phyloP scores from a whole-genome alignment of 257 asterid species.

The Solanum chiquidenum region DNA sequence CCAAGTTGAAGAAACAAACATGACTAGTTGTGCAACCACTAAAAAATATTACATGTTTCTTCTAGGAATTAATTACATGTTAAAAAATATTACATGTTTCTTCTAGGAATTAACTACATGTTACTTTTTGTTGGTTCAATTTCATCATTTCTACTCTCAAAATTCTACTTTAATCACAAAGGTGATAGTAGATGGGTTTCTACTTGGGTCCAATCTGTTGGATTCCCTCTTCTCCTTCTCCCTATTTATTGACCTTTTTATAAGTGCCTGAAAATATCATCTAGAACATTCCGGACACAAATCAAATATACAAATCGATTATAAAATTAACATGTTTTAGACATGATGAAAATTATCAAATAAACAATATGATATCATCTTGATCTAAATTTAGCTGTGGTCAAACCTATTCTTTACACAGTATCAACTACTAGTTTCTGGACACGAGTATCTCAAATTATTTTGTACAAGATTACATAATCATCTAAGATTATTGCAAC shows the following conservation, averaged over 20 bases:
- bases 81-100: constrained; percentile 17
- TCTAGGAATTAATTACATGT: too few relatives aligned
- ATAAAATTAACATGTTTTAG: background rate
- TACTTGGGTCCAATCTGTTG: constrained; percentile 61
- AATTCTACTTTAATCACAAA: constrained; percentile 62
- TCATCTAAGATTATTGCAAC: too few relatives aligned
- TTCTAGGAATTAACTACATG: constrained; percentile 24
- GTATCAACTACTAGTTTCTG: too few relatives aligned
- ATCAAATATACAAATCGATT: background rate
- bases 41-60: background rate
- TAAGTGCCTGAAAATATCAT: too few relatives aligned
- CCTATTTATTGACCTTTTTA: constrained; percentile 32
- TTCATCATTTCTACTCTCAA: constrained; percentile 34
- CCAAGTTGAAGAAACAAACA: constrained; percentile 9
- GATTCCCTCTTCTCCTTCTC: constrained; percentile 47
- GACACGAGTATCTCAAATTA: too few relatives aligned
- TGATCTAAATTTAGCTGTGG: background rate
- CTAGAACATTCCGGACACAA: background rate
- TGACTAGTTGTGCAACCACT: background rate
- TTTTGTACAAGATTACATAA: too few relatives aligned
- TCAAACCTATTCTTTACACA: too few relatives aligned
- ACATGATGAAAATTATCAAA: background rate
- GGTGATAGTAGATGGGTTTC: constrained; percentile 61
- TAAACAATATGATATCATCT: background rate
- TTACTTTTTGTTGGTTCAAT: constrained; percentile 40